Evolutionary conservation across 441 rosid genomes (phyloP).

Genomic region (Gossypium schwendimanii): DNA sequence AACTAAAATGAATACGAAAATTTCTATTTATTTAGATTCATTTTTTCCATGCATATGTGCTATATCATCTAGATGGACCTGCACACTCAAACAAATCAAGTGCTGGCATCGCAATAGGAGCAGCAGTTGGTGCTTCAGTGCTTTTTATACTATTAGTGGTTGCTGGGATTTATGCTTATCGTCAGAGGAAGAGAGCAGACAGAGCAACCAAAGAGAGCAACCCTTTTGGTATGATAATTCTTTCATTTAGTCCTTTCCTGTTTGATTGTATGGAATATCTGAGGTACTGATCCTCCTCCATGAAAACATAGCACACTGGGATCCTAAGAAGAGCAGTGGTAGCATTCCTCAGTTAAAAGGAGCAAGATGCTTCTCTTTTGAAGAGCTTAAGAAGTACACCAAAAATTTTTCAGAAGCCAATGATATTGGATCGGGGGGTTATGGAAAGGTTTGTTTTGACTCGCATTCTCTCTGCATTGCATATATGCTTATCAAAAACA

Average conservation of each 20-base stretch:
- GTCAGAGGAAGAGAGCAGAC: constrained; percentile 62
- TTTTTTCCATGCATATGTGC: neutral
- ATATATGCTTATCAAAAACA: neutral
- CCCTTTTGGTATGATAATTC: constrained; percentile 53
- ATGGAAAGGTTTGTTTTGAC: constrained; percentile 56
- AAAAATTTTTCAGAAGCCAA: constrained; percentile 41
- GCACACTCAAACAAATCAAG: constrained; percentile 23
- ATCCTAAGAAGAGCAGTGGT: constrained; percentile 36
- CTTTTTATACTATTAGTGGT: constrained; percentile 42
- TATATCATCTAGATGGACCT: neutral
- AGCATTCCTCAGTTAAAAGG: constrained; percentile 65
- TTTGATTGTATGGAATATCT: neutral
- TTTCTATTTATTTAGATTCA: neutral
- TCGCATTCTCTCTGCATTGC: neutral
- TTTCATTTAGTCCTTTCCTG: neutral
- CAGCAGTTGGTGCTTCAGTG: constrained; percentile 38
- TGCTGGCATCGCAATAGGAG: constrained; percentile 48
- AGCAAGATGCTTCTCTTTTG: constrained; percentile 62
- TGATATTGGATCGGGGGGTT: constrained; percentile 62
- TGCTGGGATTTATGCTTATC: constrained; percentile 58
- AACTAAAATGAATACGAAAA: neutral
- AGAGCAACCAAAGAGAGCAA: constrained; percentile 45
- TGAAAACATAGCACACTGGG: constrained; percentile 36
- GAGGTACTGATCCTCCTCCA: neutral
- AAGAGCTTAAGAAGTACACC: constrained; percentile 62